Conservation (phyloP, 1,139 yeast genomes). For the Lizanozyma gosingica region DNA sequence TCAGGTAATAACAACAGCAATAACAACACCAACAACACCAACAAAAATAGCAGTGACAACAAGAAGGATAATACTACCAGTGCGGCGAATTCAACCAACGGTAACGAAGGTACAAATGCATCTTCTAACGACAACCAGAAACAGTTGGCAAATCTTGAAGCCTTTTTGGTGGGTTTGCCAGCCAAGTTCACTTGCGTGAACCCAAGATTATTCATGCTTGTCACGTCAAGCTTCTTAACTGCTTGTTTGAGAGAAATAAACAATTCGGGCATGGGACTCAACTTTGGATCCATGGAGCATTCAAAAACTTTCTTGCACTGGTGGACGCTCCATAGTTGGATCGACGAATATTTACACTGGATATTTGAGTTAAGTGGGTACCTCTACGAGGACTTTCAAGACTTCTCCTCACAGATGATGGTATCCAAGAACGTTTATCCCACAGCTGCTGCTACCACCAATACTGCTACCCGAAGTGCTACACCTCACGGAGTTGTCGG, state of each 20-base stretch:
- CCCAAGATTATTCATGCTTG: slow-evolving; percentile 48
- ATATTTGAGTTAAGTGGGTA: slow-evolving; percentile 64
- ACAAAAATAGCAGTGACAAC: neutral
- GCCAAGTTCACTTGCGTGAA: slow-evolving; percentile 36
- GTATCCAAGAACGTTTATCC: slow-evolving; percentile 3
- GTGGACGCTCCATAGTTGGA: slow-evolving; percentile 76
- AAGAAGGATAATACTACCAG: neutral
- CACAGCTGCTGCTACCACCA: slow-evolving; percentile 1
- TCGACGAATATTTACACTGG: slow-evolving; percentile 67
- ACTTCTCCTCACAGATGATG: neutral
- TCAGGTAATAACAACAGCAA: too few species aligned
- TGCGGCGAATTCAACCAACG: too few species aligned
- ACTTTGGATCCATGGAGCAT: slow-evolving; percentile 40
- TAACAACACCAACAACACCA: neutral
- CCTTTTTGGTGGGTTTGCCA: slow-evolving; percentile 36
- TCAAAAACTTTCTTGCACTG: slow-evolving; percentile 19
- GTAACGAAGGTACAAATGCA: too few species aligned
- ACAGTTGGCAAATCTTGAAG: neutral
- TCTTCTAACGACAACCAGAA: too few species aligned
- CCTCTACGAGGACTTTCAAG: slow-evolving; percentile 25
- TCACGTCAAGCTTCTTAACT: slow-evolving; percentile 48
- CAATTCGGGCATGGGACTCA: slow-evolving; percentile 47
- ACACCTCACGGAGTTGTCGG: neutral
- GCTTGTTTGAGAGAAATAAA: slow-evolving; percentile 61
- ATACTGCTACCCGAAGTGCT: slow-evolving; percentile 1